Conservation (phyloP, 2,329 filamentous ascomycete genomes). For the Clonostachys rosea region DNA sequence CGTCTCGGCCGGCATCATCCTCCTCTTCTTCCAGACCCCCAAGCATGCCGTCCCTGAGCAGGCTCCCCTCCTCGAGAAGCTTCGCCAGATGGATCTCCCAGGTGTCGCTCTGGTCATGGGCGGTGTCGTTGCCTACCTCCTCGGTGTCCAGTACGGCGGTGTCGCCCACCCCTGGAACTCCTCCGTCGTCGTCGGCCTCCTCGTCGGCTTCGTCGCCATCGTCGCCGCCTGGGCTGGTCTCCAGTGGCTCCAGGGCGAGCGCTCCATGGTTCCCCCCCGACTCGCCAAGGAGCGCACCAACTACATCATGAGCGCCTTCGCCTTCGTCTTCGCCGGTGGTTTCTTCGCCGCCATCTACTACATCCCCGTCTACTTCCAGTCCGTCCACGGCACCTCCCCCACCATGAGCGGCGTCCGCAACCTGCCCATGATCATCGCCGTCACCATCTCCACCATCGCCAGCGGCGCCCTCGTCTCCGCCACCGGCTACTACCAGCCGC, state of each 20-base stretch:
- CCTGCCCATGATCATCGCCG: slow-evolving; percentile 31
- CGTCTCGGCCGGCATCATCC: slow-evolving; percentile 15
- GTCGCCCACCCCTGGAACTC: slow-evolving; percentile 28
- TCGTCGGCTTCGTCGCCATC: slow-evolving; percentile 22
- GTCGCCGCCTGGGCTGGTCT: slow-evolving; percentile 20
- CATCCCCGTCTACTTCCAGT: slow-evolving; percentile 30
- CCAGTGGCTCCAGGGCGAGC: slow-evolving; percentile 31
- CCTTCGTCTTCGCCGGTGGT: slow-evolving; percentile 23
- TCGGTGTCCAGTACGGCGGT: slow-evolving; percentile 37
- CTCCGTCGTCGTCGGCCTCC: slow-evolving; percentile 24
- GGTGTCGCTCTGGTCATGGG: slow-evolving; percentile 33
- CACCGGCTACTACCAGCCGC: slow-evolving; percentile 34
- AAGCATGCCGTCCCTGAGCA: slow-evolving; percentile 21
- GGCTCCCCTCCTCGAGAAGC: slow-evolving; percentile 26
- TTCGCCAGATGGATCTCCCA: slow-evolving; percentile 34
- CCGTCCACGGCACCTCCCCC: slow-evolving; percentile 24
- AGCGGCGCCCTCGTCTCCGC: slow-evolving; percentile 30
- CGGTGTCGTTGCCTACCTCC: slow-evolving; percentile 28
- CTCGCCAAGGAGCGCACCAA: slow-evolving; percentile 25
- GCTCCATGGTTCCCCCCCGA: slow-evolving; percentile 27
- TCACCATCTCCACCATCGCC: slow-evolving; percentile 32
- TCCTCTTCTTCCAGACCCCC: slow-evolving; percentile 29
- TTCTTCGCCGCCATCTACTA: slow-evolving; percentile 23
- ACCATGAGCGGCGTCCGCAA: slow-evolving; percentile 29
- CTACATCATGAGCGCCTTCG: slow-evolving; percentile 20